phyloP scores from a whole-genome alignment of 768 basidiomycete species.

The Suillus sp. region DNA sequence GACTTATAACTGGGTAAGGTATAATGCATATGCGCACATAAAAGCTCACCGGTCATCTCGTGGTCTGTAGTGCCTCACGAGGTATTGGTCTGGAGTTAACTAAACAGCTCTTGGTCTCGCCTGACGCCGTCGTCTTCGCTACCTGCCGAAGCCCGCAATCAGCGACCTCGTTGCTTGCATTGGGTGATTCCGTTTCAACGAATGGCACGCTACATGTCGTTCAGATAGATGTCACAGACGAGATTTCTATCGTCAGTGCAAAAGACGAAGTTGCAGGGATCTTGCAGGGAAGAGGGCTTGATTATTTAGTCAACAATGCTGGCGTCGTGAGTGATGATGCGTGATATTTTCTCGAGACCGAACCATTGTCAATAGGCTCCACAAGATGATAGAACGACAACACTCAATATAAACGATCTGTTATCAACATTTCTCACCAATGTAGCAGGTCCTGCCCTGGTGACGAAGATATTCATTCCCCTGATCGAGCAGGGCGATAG shows the following conservation, averaged over 20 bases:
- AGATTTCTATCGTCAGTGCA: conserved; percentile 28
- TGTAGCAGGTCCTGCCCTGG: conserved; percentile 38
- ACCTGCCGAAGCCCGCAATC: conserved; percentile 31
- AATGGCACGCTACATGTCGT: conserved; percentile 30
- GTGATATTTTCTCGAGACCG: not conserved
- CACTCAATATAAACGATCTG: conserved; percentile 26
- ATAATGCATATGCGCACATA: not conserved
- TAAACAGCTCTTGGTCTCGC: conserved; percentile 24
- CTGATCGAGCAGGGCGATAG: conserved; percentile 34
- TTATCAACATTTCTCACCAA: conserved; percentile 31
- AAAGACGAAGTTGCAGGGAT: conserved; percentile 23
- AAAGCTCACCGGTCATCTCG: not conserved
- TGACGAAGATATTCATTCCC: conserved; percentile 36
- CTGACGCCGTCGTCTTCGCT: conserved; percentile 32
- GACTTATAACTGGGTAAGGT: conserved; percentile 13
- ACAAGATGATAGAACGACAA: conserved; percentile 30
- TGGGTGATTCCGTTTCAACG: conserved; percentile 14
- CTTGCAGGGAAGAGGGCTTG: conserved; percentile 28
- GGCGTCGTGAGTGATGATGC: conserved; percentile 31
- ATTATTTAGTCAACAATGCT: conserved; percentile 45
- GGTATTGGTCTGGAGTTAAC: conserved; percentile 35
- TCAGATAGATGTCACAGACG: conserved; percentile 35
- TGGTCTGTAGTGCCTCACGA: conserved; percentile 27
- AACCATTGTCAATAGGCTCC: conserved; percentile 17
- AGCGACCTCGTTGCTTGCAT: conserved; percentile 24